Evolutionary conservation across 495 filamentous ascomycete species (phyloP), one percentile per base, ranked within the genome.

Genomic region (Ascobolus immersus): DNA sequence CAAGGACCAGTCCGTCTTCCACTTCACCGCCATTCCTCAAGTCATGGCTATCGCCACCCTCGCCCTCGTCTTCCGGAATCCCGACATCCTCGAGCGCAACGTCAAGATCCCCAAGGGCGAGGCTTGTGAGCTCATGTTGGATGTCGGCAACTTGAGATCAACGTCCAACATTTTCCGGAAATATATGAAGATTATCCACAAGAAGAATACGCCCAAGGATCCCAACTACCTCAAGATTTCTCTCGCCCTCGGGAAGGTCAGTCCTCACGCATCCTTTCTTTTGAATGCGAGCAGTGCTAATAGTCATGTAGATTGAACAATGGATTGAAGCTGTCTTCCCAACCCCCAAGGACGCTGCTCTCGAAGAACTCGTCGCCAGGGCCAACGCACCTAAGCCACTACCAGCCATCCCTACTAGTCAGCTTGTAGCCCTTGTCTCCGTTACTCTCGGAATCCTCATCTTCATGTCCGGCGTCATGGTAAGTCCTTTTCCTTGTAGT

Each of bases 11-110:
- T 86, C 77, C 51, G 80, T 92, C n/a, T 96, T 96, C 73, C 94
- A 96, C 60, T 96, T 96, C 51, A 78, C 78, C 27, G 84, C 89
- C 27, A 96, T 96, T 44, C 86, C 86, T n/a, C 86, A 96, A 54
- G 59, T 71, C 39, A 96, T 96, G 86, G 86, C 89, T 18, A 93
- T 96, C 53, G 84, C 86, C 2, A 94, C 84, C 1, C 52, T 93
- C 25, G 71, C 90, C 36, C 60, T 86, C 20, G 76, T 86, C 45
- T 96, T 93, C 65, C 71, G 77, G 45, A 96, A 96, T 49, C 77
- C 77, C 21, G 62, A 64, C 36, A 71, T 96, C 34, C 92, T 90
- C 55, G 55, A 82, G 45, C 68, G 63, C 33, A 80, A 92, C 43
- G 59, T 96, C 57, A 96, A 96, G 58, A 92, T 94, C 50, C 84